phyloP scores from a whole-genome alignment of 345 rosid species.

The Ceriops tagal region DNA sequence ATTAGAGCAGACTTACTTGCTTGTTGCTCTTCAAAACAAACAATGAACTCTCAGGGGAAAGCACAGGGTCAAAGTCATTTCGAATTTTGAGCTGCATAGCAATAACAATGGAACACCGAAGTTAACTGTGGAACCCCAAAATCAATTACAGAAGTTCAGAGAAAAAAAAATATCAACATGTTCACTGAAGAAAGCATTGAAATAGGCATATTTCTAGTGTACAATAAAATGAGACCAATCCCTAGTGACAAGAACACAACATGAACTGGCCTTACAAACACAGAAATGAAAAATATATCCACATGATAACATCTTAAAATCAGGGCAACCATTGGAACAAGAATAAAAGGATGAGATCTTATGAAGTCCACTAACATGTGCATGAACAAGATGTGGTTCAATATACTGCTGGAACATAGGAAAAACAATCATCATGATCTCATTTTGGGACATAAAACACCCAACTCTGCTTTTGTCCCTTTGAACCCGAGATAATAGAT shows the following conservation, averaged over 20 bases:
- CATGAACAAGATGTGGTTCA: conserved; percentile 99
- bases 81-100: conserved; percentile 85
- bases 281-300: neutral
- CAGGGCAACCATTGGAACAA: conserved; percentile 3
- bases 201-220: too few species aligned
- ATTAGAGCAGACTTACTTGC: conserved; percentile 49
- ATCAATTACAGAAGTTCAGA: neutral
- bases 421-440: conserved; percentile 95
- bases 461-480: conserved; percentile 94
- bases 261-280: too few species aligned
- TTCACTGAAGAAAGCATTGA: neutral
- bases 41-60: conserved; percentile 98
- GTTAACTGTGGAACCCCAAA: conserved; percentile 6
- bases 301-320: neutral
- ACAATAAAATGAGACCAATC: too few species aligned
- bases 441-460: conserved; percentile 90
- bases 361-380: conserved; percentile 69
- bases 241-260: too few species aligned
- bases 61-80: conserved; percentile 99
- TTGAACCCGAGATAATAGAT: conserved; percentile 95
- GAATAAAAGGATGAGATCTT: conserved; percentile 2
- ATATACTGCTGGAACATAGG: conserved; percentile 99
- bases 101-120: conserved; percentile 12
- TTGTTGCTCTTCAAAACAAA: conserved; percentile 93
- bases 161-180: conserved; percentile 3